Percentiles rank a stretch among this genome's conserved stretches.
Evolutionary conservation across 202 grass and related monocot genomes (phyloP).

Genomic region (Setaria italica): DNA sequence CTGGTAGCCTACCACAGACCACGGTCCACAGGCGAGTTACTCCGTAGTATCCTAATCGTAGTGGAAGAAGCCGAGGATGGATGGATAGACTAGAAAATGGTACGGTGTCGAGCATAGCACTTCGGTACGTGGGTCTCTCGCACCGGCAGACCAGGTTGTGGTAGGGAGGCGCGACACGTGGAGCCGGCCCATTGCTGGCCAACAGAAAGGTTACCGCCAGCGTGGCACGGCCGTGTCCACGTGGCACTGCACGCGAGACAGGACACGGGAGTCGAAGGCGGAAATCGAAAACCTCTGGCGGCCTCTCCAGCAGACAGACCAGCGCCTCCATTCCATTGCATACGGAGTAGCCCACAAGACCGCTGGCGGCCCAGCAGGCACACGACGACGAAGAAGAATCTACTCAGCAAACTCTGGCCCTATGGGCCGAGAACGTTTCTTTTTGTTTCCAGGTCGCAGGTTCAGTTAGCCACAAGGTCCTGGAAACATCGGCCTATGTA

Average conservation of each 20-base stretch:
- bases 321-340: too few species aligned
- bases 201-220: slow-evolving; percentile 10
- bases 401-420: too few species aligned
- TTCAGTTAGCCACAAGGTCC: neutral
- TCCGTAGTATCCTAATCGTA: neutral
- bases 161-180: slow-evolving; percentile 19
- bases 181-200: neutral
- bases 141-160: slow-evolving; percentile 2
- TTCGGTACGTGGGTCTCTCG: slow-evolving; percentile 22
- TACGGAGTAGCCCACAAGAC: too few species aligned
- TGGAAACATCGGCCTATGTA: neutral
- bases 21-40: neutral
- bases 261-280: neutral
- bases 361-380: too few species aligned
- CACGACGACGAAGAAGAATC: too few species aligned
- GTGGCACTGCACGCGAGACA: neutral
- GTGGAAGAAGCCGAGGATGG: neutral
- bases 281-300: neutral
- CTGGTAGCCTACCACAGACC: neutral
- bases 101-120: slow-evolving; percentile 41
- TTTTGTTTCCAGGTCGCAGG: neutral
- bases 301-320: too few species aligned
- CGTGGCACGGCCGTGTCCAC: neutral
- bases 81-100: slow-evolving; percentile 25
- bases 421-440: too few species aligned